These are phyloP conservation scores for Aspergillus vadensis DNA, from an alignment of 2,329 filamentous ascomycete species.

Conservation along the genomic window DNA sequence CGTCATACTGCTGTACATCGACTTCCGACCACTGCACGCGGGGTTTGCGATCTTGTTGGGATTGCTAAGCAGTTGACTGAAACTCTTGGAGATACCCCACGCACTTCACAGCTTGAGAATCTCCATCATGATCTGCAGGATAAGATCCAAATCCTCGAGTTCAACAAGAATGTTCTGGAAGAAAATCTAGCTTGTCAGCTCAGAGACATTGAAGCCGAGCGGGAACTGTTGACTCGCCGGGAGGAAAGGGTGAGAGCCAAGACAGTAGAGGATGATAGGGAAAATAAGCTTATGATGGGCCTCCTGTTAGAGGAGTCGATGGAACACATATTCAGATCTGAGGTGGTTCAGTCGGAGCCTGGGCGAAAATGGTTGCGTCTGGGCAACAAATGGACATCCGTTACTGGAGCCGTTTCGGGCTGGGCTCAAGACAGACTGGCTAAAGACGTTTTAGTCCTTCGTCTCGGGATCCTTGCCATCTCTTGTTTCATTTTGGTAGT, in stretches of 20 bases:
- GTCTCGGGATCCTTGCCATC: neutral
- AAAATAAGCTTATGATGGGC: neutral
- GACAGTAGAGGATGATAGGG: neutral
- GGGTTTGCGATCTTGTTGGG: neutral
- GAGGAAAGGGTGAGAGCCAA: neutral
- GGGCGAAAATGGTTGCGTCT: neutral
- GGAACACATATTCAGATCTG: neutral
- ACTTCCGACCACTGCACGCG: neutral
- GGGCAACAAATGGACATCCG: no score
- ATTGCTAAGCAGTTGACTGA: neutral
- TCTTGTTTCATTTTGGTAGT: neutral
- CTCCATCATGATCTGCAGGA: constrained; percentile 8
- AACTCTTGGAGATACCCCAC: neutral
- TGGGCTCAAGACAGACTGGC: neutral
- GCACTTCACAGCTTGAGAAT: neutral
- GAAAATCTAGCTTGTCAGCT: neutral
- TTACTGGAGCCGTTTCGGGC: no score
- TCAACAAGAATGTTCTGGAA: constrained; percentile 4
- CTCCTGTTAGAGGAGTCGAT: neutral
- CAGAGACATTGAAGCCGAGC: neutral
- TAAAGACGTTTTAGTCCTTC: neutral
- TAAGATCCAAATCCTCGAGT: neutral
- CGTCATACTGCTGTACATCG: constrained; percentile 11
- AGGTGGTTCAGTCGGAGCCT: neutral
- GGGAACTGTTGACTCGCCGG: neutral